These are phyloP conservation scores for Besnoitia besnoiti DNA, from an alignment of 169 alveolate species.

Conservation along the genomic window DNA sequence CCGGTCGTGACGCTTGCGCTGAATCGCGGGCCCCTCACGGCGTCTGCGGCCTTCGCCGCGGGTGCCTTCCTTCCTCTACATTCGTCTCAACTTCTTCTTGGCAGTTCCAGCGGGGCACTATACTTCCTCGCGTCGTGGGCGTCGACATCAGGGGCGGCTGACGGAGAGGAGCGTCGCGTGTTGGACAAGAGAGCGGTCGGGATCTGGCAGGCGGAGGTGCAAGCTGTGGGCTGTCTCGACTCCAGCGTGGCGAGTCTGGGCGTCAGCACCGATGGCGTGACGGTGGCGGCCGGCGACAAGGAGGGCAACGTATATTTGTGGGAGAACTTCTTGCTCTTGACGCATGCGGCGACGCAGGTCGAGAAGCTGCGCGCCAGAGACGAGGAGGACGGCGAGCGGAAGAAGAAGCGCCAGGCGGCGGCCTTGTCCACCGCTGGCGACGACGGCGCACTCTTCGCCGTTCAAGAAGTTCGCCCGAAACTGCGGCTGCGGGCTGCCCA, in stretches of 20 bases:
- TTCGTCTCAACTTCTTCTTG: background rate
- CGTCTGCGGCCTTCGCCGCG: constrained; percentile 16
- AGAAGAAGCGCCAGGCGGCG: background rate
- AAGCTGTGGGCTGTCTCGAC: constrained; percentile 22
- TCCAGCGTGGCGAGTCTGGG: constrained; percentile 1
- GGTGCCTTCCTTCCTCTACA: constrained; percentile 23
- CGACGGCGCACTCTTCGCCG: background rate
- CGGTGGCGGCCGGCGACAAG: constrained; percentile 4
- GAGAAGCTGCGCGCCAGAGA: background rate
- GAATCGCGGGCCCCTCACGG: constrained; percentile 13
- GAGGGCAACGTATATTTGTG: background rate
- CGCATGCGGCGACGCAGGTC: background rate
- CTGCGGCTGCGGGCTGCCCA: background rate
- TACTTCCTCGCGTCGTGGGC: background rate
- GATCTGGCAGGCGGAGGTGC: background rate
- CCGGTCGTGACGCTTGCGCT: background rate
- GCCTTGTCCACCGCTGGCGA: background rate
- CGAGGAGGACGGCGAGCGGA: background rate
- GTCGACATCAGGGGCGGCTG: background rate
- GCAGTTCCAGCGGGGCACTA: constrained; percentile 23
- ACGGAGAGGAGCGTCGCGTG: too few species aligned
- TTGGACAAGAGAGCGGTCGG: background rate
- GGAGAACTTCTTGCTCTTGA: background rate
- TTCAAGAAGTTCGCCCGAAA: background rate
- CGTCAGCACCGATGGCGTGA: constrained; percentile 17